Base-by-base conservation (phyloP, 371 early-diverging fungal species). In the Mortierella sp. region DNA sequence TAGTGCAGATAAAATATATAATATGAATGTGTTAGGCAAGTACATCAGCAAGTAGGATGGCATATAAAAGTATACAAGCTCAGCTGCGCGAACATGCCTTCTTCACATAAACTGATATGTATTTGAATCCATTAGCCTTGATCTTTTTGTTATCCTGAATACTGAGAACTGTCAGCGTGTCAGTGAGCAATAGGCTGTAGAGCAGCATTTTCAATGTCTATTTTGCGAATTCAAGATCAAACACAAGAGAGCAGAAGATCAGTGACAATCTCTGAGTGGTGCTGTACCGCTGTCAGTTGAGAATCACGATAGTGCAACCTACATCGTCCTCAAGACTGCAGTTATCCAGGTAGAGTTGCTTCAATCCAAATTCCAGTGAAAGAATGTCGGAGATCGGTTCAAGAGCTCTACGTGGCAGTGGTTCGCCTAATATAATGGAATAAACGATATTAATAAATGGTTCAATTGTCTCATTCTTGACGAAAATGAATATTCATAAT, bases 321-420 rank as follows among this genome's bases (percentile, higher is more conserved):
- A 91, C 90, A 75, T 92, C 90, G 57, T 93, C 92, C 45, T 92
- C 92, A n/a, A 93, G 65, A n/a, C 77, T 81, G 70, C 92, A 92
- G 64, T 88, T 87, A 51, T 88, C 85, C 22, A 93, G 60, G 8
- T 83, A 84, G 3, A 93, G 85, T 26, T 87, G 81, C 51, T 76
- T 73, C 16, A 93, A 66, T 3, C 90, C 90, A 80, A 90, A 89
- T 24, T 90, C 89, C 28, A 90, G 81, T 1, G 85, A 86, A 64
- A 93, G 77, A 1, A 93, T 78, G 68, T 92, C 92, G 22, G 90
- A 87, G 14, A 93, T 84, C 14, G 92, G 91, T 24, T 87, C 89
- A 11, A 89, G 79, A 20, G 80, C 74, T 26, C 84, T 78, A 5
- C 88, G 84, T n/a, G 75, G 78, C 45, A 87, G 54, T 10, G 62